Conservation (phyloP, 2,329 filamentous ascomycete species). For the Fusarium tuaranense region DNA sequence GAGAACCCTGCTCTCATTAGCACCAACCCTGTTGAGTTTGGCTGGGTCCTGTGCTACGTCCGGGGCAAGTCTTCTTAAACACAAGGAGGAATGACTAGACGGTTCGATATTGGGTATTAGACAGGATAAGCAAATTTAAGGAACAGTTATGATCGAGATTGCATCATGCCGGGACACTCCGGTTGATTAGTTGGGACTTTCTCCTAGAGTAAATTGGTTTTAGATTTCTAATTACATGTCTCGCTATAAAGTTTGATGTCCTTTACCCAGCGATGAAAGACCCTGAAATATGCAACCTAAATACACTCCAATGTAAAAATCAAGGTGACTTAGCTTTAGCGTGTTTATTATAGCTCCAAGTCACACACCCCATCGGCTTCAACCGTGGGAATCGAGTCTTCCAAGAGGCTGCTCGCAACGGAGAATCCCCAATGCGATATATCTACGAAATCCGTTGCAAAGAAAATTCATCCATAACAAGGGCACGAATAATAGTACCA, state of each 20-base stretch:
- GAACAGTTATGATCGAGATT: not conserved
- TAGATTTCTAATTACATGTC: not conserved
- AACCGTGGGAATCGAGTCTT: not conserved
- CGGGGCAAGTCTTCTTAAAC: conserved; percentile 13
- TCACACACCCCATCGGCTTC: not conserved
- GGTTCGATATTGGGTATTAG: not conserved
- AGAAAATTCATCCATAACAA: not conserved
- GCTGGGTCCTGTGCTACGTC: conserved; percentile 28
- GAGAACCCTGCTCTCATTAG: conserved; percentile 23
- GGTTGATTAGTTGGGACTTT: not conserved
- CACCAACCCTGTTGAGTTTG: conserved; percentile 35
- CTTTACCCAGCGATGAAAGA: not conserved
- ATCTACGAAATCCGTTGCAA: no score
- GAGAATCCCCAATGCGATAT: no score
- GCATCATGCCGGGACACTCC: no score
- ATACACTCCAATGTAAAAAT: not conserved
- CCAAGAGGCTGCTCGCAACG: no score
- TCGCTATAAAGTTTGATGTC: not conserved
- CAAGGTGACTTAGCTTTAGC: no score
- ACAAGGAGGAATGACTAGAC: not conserved
- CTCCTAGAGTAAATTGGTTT: not conserved
- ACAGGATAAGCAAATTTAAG: not conserved
- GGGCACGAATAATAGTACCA: not conserved
- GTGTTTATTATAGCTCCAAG: not conserved
- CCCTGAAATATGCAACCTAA: not conserved